Conservation (phyloP, 306 rosid genomes). For the Vicia villosa region DNA sequence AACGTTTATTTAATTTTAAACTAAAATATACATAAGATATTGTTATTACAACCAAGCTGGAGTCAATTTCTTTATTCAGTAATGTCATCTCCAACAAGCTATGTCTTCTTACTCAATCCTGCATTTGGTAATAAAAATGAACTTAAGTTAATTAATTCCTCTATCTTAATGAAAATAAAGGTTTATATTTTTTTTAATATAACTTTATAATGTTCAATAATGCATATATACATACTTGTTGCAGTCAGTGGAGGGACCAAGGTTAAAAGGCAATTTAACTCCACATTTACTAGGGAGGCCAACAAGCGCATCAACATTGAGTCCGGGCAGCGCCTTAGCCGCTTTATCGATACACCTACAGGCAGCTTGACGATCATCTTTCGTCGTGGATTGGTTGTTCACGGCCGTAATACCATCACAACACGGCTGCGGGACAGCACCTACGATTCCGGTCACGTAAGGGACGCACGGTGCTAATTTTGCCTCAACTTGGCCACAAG, state of each 20-base stretch:
- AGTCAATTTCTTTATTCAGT: too few species aligned
- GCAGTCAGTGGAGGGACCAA: constrained; percentile 50
- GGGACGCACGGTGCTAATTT: background rate
- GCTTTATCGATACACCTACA: constrained; percentile 11
- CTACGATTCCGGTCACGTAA: background rate
- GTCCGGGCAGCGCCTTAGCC: background rate
- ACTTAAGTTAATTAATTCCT: too few species aligned
- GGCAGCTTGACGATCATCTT: constrained; percentile 15
- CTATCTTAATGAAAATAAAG: too few species aligned
- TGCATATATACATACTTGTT: background rate
- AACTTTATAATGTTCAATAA: too few species aligned
- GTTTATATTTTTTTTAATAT: too few species aligned
- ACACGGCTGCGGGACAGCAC: background rate
- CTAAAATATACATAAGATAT: too few species aligned
- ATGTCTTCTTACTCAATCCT: too few species aligned
- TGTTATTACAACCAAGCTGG: too few species aligned
- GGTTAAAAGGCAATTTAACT: constrained; percentile 11
- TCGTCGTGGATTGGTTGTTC: constrained; percentile 3
- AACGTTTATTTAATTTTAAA: too few species aligned
- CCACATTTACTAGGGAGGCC: constrained; percentile 33
- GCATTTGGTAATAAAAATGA: too few species aligned
- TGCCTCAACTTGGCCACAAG: background rate
- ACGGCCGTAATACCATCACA: constrained; percentile 1
- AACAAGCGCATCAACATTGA: background rate
- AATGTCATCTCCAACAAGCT: too few species aligned